Evolutionary conservation across 2,329 filamentous ascomycete genomes (phyloP).

Genomic region (Zasmidium angulare): DNA sequence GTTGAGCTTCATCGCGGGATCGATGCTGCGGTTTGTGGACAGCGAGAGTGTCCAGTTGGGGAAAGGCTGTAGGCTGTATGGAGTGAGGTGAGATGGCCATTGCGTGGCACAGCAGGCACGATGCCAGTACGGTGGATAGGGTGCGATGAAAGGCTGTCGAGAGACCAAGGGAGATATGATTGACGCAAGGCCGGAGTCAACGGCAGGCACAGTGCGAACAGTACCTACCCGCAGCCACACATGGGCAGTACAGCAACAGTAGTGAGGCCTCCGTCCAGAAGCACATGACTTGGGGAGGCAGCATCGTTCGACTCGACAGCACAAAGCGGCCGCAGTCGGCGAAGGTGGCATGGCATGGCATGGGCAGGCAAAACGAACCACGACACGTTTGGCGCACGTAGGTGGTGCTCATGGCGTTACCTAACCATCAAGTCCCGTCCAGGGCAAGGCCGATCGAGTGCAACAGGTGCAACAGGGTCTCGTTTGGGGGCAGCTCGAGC

Average conservation of each 20-base stretch:
- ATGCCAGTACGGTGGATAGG: neutral
- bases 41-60: conserved; percentile 14
- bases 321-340: neutral
- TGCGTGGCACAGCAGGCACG: neutral
- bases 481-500: neutral
- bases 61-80: conserved; percentile 11
- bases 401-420: neutral
- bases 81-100: conserved; percentile 8
- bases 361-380: neutral
- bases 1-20: neutral
- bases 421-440: neutral
- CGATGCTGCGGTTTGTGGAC: neutral
- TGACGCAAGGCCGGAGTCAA: neutral
- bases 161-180: neutral
- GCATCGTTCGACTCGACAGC: neutral
- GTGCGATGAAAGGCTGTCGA: neutral
- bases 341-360: neutral
- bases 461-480: neutral
- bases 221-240: neutral
- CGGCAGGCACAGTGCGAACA: neutral
- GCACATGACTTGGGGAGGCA: neutral
- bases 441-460: neutral
- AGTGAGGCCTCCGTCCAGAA: neutral
- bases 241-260: neutral
- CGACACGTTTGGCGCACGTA: neutral